Evolutionary conservation across 768 basidiomycete genomes (phyloP).

Genomic region (Kondoa malvinella): DNA sequence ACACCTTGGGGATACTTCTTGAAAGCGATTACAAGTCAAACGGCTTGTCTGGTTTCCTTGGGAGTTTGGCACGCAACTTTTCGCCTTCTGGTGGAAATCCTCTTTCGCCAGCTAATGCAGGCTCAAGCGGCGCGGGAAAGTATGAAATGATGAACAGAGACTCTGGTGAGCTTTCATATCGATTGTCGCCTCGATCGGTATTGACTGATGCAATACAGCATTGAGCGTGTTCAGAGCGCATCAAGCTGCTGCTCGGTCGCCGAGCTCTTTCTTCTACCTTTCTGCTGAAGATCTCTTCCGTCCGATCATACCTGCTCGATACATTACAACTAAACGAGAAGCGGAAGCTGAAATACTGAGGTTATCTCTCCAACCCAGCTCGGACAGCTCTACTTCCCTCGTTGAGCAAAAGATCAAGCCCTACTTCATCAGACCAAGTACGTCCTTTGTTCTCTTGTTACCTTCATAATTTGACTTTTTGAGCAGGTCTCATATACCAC

Average conservation of each 20-base stretch:
- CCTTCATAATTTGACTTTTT: constrained; percentile 3
- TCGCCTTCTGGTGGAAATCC: constrained; percentile 37
- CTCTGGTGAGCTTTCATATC: constrained; percentile 43
- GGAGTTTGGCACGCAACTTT: constrained; percentile 41
- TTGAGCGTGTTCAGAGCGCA: constrained; percentile 36
- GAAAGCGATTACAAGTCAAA: constrained; percentile 70
- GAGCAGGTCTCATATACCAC: constrained; percentile 80
- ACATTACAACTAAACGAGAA: constrained; percentile 85
- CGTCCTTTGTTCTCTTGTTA: constrained; percentile 28
- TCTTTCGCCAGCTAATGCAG: constrained; percentile 28
- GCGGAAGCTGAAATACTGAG: constrained; percentile 56
- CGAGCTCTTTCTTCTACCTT: constrained; percentile 64
- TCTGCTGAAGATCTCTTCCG: constrained; percentile 89
- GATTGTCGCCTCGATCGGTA: constrained; percentile 13
- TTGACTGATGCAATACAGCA: constrained; percentile 37
- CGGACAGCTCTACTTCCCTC: constrained; percentile 22
- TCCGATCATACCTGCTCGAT: constrained; percentile 64
- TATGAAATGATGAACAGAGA: constrained; percentile 80
- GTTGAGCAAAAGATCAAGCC: constrained; percentile 39
- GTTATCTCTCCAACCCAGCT: too few relatives aligned
- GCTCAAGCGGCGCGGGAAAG: constrained; percentile 32
- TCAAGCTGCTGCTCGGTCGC: constrained; percentile 56
- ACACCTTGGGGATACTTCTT: constrained; percentile 79
- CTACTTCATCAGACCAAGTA: constrained; percentile 79
- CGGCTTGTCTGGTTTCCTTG: constrained; percentile 34